Percentiles rank a stretch among this genome's conserved stretches.
Evolutionary conservation across 1,284 basidiomycete species (phyloP).

Genomic region (Agaricales sp.): DNA sequence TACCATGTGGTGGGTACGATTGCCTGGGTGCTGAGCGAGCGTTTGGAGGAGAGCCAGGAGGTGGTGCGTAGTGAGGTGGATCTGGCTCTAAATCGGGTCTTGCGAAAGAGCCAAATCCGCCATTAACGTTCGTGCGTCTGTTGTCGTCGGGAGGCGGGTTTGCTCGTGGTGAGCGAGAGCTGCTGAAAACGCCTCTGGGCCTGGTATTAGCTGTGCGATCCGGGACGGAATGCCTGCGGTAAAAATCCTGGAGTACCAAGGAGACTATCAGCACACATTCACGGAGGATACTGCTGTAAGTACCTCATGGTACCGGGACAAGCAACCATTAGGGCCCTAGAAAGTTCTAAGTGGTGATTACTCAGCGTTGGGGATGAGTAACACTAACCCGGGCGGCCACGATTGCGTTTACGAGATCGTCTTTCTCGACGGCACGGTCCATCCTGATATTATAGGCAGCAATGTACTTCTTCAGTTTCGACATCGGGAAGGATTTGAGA

Average conservation of each 20-base stretch:
- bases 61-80: conserved; percentile 14
- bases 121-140: no score
- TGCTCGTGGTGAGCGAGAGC: no score
- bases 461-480: conserved; percentile 57
- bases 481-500: conserved; percentile 42
- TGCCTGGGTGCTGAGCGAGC: conserved; percentile 11
- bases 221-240: conserved; percentile 59
- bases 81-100: conserved; percentile 33
- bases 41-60: conserved; percentile 15
- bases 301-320: conserved; percentile 44
- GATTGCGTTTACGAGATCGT: conserved; percentile 60
- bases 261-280: no score
- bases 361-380: no score
- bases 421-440: conserved; percentile 61
- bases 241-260: conserved; percentile 47
- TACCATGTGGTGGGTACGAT: conserved; percentile 13
- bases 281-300: conserved; percentile 8
- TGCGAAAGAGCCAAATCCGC: no score
- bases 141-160: no score
- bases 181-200: conserved; percentile 41
- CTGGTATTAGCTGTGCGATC: conserved; percentile 28
- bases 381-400: conserved; percentile 42
- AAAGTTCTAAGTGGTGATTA: conserved; percentile 3
- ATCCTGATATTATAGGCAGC: conserved; percentile 56
- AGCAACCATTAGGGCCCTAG: conserved; percentile 44